These are phyloP conservation scores for Boeremia lycopersici DNA, from an alignment of 2,329 filamentous ascomycete genomes.

Conservation along the genomic window DNA sequence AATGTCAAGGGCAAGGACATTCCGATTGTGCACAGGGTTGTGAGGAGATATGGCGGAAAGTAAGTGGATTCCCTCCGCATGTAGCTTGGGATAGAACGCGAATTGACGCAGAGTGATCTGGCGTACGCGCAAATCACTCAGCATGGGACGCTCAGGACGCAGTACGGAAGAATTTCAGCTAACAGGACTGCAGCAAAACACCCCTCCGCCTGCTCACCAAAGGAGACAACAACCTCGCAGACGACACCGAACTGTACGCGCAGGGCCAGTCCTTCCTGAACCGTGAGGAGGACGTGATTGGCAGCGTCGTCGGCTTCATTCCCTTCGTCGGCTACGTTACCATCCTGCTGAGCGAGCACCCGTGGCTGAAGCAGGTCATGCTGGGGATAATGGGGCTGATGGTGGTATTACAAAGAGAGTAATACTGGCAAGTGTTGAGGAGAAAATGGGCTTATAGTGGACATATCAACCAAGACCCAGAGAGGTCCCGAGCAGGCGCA, in stretches of 20 bases:
- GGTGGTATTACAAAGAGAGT: constrained; percentile 92
- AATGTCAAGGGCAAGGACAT: constrained; percentile 94
- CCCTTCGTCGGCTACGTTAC: constrained; percentile 97
- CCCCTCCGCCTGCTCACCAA: constrained; percentile 82
- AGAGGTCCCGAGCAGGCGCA: neutral
- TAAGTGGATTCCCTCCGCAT: constrained; percentile 42
- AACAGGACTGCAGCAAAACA: constrained; percentile 44
- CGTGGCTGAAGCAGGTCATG: constrained; percentile 96
- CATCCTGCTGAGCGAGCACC: constrained; percentile 92
- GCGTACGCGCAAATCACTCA: neutral
- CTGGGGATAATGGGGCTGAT: constrained; percentile 92
- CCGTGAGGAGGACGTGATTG: constrained; percentile 83
- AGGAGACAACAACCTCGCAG: constrained; percentile 93
- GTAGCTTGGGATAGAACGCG: neutral
- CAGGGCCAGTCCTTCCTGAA: constrained; percentile 84
- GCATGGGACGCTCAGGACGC: neutral
- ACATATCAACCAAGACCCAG: neutral
- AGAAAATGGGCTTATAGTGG: neutral
- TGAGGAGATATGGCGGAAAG: constrained; percentile 70
- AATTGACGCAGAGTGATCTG: neutral
- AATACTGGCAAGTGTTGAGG: neutral
- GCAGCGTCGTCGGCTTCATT: constrained; percentile 88
- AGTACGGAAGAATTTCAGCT: neutral
- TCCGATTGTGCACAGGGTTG: constrained; percentile 92
- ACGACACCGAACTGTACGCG: constrained; percentile 92